Evolutionary conservation across 306 rosid species (phyloP).

Genomic region (Senna siamea): DNA sequence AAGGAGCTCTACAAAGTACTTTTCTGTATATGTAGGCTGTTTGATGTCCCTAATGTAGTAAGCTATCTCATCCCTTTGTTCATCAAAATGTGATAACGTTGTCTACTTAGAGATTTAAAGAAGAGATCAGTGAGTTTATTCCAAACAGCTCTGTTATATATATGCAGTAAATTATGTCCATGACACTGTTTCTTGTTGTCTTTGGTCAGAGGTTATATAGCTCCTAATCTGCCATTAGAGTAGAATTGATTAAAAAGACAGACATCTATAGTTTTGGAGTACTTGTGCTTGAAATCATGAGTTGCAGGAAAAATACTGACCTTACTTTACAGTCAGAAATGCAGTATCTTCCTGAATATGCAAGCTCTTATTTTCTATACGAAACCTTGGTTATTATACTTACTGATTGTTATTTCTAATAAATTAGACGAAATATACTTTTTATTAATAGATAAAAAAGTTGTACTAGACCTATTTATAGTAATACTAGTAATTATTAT

Average conservation of each 20-base stretch:
- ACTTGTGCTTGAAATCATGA: conserved; percentile 82
- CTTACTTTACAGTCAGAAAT: conserved; percentile 69
- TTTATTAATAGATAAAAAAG: too few relatives aligned
- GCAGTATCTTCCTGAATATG: conserved; percentile 94
- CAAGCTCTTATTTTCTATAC: conserved; percentile 31
- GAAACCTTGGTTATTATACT: neutral
- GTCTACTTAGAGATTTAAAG: conserved; percentile 13
- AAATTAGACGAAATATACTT: too few relatives aligned
- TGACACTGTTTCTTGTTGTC: too few relatives aligned
- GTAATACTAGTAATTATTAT: too few relatives aligned
- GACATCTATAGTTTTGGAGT: conserved; percentile 95
- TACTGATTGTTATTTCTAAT: too few relatives aligned
- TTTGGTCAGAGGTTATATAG: conserved; percentile 79
- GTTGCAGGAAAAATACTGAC: conserved; percentile 82
- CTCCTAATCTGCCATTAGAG: conserved; percentile 88
- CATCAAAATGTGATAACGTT: too few relatives aligned
- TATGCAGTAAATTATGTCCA: neutral
- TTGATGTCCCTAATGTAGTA: neutral
- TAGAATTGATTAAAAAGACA: conserved; percentile 86
- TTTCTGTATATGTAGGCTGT: neutral
- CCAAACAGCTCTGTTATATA: neutral
- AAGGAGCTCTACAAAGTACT: neutral
- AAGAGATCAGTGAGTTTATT: conserved; percentile 17
- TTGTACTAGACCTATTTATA: too few relatives aligned
- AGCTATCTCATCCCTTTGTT: neutral